Percentiles rank a stretch among this genome's conserved stretches.
Evolutionary conservation across 2,329 filamentous ascomycete species (phyloP).

Genomic region (Fusarium gaditjirri): DNA sequence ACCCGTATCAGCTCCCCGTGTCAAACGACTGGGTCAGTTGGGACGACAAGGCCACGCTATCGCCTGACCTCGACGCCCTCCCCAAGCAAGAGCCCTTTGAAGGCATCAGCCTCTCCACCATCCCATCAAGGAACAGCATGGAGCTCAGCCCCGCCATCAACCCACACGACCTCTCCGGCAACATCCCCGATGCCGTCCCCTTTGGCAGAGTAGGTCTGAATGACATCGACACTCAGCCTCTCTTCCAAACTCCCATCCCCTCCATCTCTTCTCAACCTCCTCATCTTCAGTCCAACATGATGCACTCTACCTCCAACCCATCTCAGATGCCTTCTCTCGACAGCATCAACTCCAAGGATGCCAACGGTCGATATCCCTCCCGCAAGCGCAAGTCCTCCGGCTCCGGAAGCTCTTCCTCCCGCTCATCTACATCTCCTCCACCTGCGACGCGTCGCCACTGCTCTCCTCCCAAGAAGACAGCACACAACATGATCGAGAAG

Average conservation of each 20-base stretch:
- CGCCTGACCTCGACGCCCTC: conserved; percentile 42
- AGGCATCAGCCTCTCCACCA: conserved; percentile 42
- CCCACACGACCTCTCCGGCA: conserved; percentile 43
- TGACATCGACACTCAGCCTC: conserved; percentile 44
- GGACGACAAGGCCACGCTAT: conserved; percentile 45
- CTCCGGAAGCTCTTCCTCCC: conserved; percentile 45
- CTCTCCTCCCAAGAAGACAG: conserved; percentile 77
- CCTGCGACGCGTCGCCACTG: conserved; percentile 45
- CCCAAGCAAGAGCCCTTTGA: conserved; percentile 45
- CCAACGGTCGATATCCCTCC: conserved; percentile 40
- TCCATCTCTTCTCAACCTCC: conserved; percentile 43
- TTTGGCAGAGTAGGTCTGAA: conserved; percentile 44
- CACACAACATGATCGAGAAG: conserved; percentile 97
- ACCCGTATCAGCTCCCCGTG: conserved; percentile 44
- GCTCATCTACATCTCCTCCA: conserved; percentile 55
- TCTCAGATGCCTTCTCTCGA: conserved; percentile 33
- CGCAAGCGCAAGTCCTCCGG: conserved; percentile 50
- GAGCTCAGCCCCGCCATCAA: conserved; percentile 45
- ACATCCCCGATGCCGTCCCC: conserved; percentile 42
- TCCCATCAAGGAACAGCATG: conserved; percentile 43
- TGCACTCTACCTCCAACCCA: conserved; percentile 32
- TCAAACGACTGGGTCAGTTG: conserved; percentile 44
- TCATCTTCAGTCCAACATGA: conserved; percentile 37
- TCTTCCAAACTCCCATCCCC: conserved; percentile 44
- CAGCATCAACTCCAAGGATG: conserved; percentile 34